Base-by-base conservation (phyloP, 2,329 filamentous ascomycete species). In the Madurella mycetomatis region DNA sequence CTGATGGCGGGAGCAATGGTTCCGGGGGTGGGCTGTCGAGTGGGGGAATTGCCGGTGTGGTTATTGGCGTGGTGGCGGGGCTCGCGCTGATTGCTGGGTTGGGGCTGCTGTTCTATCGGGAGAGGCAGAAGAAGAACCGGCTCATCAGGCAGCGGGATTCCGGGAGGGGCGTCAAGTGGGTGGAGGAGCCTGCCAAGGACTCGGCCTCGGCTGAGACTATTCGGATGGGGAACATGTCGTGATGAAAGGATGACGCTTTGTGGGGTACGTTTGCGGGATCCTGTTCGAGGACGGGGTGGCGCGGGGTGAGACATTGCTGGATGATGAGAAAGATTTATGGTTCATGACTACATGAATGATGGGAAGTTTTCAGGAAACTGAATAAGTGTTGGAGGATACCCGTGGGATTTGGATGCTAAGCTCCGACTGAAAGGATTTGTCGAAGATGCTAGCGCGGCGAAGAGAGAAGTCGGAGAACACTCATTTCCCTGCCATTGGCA, bases 31-130 rank as follows among this genome's bases (percentile, higher is more conserved):
- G 46, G 12, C 54, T 61, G 32, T 62, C 59, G 31, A 58, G 51
- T 41, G 60, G 61, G 5, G 61, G 53, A 2, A 56, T 62, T 16
- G 61, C 61, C 2, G 61, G 61, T 9, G 51, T 52, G 2, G 61
- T 62, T 18, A 53, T 63, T 11, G 61, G 61, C 5, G n/a, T 51
- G 2, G 48, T 60, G 8, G 44, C 55, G 1, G 59, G 61, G 5
- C 8, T 59, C 3, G 47, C 49, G 11, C 19, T 55, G 12, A 19
- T 62, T 12, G 12, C 46, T 12, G 52, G 55, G 18, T 18, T 60
- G 44, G 60, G 17, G 5, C 34, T 61, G 19, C 30, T 59, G 19
- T 58, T 55, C 11, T 61, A 61, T 18, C 51, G 60, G 1, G 56
- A 62, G 54, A 53, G 55, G 18, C 52, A 57, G 55, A 54, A 52